phyloP scores from a whole-genome alignment of 2,329 filamentous ascomycete genomes.

The Fusarium caatingaense region DNA sequence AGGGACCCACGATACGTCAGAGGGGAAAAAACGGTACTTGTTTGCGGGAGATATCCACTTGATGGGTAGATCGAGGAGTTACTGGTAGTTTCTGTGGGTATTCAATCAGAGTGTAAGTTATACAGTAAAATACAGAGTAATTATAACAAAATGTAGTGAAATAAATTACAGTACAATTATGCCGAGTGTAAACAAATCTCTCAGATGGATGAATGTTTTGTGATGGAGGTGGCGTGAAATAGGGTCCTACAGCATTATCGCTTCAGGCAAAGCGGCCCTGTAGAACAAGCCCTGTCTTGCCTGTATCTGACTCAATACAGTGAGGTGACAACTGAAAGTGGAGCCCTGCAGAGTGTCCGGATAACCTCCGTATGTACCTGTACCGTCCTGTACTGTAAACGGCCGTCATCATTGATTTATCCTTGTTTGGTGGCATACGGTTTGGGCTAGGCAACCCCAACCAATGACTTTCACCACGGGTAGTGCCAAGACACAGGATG shows the following conservation, averaged over 20 bases:
- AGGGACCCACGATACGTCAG: constrained; percentile 37
- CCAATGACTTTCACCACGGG: not conserved
- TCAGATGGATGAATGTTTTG: not conserved
- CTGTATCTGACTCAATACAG: not conserved
- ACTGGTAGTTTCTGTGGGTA: constrained; percentile 15
- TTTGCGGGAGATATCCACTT: constrained; percentile 13
- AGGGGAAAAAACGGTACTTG: constrained; percentile 3
- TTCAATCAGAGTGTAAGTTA: not conserved
- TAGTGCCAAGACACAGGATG: not conserved
- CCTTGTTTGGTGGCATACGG: not conserved
- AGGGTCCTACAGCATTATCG: not conserved
- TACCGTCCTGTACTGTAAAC: not conserved
- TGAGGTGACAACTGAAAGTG: not conserved
- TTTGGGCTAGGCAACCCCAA: not conserved
- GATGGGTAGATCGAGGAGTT: constrained; percentile 19
- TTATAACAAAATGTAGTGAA: no score
- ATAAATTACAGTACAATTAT: no score
- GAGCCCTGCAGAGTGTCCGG: not conserved
- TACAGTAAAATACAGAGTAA: no score
- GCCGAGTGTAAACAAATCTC: not conserved
- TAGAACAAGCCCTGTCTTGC: not conserved
- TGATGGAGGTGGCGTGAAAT: constrained; percentile 2
- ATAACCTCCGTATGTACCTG: not conserved
- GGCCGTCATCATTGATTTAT: not conserved
- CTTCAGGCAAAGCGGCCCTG: constrained; percentile 7